Evolutionary conservation across 1,284 basidiomycete species (phyloP).

Genomic region (Ceraceosorus bombacis): DNA sequence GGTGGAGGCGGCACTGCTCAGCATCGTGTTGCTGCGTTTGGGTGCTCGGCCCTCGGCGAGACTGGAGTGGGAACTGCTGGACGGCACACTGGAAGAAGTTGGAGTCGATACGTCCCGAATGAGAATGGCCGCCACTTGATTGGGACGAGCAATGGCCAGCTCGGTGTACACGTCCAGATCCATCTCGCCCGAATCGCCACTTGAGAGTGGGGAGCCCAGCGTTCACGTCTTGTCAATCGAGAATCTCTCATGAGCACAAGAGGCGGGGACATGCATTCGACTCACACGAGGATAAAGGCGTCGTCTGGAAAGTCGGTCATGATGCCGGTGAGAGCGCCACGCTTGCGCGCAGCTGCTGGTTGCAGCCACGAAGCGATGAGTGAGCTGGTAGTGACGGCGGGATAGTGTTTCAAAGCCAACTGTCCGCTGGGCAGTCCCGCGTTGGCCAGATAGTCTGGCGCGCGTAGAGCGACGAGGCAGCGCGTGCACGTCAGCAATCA

Average conservation of each 20-base stretch:
- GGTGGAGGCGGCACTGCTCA: neutral
- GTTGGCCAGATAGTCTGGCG: constrained; percentile 58
- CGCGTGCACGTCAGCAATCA: too few relatives aligned
- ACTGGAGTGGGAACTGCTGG: neutral
- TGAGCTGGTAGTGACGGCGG: constrained; percentile 13
- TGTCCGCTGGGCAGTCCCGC: constrained; percentile 62
- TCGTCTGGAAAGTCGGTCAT: constrained; percentile 28
- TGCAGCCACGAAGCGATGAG: constrained; percentile 34
- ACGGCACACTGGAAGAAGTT: neutral
- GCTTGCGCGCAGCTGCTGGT: constrained; percentile 34
- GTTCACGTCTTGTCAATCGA: neutral
- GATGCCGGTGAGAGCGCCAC: constrained; percentile 24
- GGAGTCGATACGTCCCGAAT: neutral
- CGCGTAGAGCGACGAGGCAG: too few relatives aligned
- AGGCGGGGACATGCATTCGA: neutral
- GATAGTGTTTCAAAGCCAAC: constrained; percentile 32
- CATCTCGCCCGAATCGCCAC: constrained; percentile 41
- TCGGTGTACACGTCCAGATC: constrained; percentile 42
- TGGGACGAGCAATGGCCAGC: constrained; percentile 33
- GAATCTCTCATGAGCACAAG: too few relatives aligned
- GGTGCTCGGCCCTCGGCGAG: too few relatives aligned
- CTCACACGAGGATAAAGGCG: constrained; percentile 33
- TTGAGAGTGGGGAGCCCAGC: neutral
- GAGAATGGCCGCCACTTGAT: constrained; percentile 10
- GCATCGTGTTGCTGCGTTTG: too few relatives aligned